These are phyloP conservation scores for Tetradesmus obliquus DNA, from an alignment of 139 green algal genomes.

Conservation along the genomic window DNA sequence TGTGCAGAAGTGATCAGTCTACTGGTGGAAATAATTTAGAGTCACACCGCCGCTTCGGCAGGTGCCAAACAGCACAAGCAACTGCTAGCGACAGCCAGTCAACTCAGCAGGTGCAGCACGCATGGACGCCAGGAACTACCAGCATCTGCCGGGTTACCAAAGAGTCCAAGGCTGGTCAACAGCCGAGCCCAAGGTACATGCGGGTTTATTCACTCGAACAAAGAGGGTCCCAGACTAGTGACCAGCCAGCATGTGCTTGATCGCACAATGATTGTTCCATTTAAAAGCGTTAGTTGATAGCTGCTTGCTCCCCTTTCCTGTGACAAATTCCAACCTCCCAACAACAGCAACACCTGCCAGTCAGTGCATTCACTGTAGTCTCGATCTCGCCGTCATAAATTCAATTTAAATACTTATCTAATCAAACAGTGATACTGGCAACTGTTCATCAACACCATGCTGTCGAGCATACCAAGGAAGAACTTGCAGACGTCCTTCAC, in stretches of 20 bases:
- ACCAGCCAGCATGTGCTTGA: not conserved
- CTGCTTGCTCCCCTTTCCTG: not conserved
- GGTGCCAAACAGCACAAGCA: not conserved
- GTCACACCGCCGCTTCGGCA: not conserved
- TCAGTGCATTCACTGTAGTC: not conserved
- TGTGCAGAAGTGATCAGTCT: not conserved
- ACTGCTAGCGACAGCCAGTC: conserved; percentile 1
- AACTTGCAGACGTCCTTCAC: not conserved
- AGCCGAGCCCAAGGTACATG: not conserved
- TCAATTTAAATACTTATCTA: too few species aligned
- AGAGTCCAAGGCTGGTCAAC: not conserved
- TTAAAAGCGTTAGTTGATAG: not conserved
- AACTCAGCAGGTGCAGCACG: not conserved
- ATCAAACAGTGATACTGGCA: too few species aligned
- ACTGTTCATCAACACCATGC: not conserved
- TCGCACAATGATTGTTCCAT: not conserved
- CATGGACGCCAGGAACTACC: not conserved
- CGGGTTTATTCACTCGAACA: not conserved
- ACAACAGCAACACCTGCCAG: not conserved
- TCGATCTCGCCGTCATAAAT: not conserved
- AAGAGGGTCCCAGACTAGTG: not conserved
- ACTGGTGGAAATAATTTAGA: not conserved
- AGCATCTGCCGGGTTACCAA: not conserved
- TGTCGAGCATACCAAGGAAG: not conserved
- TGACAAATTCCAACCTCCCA: not conserved